phyloP scores from a whole-genome alignment of 1,139 yeast genomes.

The Saccharomycopsis hybrid region DNA sequence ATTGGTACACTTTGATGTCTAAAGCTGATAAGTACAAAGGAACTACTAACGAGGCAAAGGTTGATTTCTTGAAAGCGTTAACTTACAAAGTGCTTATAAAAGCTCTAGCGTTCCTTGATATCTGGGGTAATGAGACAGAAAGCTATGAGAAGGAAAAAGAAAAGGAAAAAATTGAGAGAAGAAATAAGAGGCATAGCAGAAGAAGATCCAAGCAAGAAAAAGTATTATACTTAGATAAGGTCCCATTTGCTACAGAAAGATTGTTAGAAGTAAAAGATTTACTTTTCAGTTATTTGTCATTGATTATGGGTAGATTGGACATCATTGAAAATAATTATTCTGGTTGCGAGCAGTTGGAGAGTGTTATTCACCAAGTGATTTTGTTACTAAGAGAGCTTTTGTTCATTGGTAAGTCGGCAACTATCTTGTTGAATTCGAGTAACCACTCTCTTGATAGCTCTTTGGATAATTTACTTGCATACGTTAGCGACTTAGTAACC shows the following conservation, averaged over 20 bases:
- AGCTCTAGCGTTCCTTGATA: slow-evolving; percentile 64
- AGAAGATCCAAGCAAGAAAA: slow-evolving; percentile 18
- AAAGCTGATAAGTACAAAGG: slow-evolving; percentile 81
- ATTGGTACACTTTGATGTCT: slow-evolving; percentile 83
- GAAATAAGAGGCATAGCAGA: slow-evolving; percentile 11
- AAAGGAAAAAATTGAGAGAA: slow-evolving; percentile 24
- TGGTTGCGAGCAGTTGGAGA: slow-evolving; percentile 63
- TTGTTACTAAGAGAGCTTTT: slow-evolving; percentile 56
- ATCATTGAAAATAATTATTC: slow-evolving; percentile 64
- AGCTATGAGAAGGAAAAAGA: slow-evolving; percentile 27
- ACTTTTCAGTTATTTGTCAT: slow-evolving; percentile 61
- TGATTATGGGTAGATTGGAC: slow-evolving; percentile 67
- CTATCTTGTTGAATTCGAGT: slow-evolving; percentile 37
- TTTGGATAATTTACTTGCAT: slow-evolving; percentile 48
- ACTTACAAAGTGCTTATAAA: slow-evolving; percentile 69
- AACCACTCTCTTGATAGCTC: slow-evolving; percentile 48
- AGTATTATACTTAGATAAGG: slow-evolving; percentile 34
- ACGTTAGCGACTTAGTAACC: slow-evolving; percentile 61
- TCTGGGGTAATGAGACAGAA: slow-evolving; percentile 62
- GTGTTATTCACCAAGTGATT: slow-evolving; percentile 62
- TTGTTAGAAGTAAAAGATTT: slow-evolving; percentile 71
- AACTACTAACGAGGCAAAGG: slow-evolving; percentile 56
- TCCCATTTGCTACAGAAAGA: slow-evolving; percentile 68
- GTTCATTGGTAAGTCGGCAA: slow-evolving; percentile 53
- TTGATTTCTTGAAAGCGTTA: slow-evolving; percentile 66